phyloP scores from a whole-genome alignment of 1,284 basidiomycete genomes.

The Fistulina hepatica region DNA sequence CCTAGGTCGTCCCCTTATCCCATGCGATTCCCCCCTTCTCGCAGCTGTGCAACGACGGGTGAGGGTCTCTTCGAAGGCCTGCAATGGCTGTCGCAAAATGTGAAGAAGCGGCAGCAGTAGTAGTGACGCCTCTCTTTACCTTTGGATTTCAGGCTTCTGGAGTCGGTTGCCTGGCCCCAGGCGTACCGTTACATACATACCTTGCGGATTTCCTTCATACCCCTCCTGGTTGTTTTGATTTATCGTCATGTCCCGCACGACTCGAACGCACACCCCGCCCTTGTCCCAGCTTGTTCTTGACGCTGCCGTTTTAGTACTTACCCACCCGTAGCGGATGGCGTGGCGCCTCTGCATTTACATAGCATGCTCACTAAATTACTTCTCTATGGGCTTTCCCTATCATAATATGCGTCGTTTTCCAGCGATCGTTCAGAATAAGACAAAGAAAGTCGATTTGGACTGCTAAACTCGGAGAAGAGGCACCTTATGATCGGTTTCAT shows the following conservation, averaged over 20 bases:
- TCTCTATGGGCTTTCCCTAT: no score
- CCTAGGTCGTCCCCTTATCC: constrained; percentile 2
- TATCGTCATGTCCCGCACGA: constrained; percentile 14
- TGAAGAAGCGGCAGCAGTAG: constrained; percentile 72
- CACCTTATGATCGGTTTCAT: no score
- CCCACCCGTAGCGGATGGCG: no score
- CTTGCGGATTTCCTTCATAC: constrained; percentile 12
- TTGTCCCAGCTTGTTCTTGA: no score
- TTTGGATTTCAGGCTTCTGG: constrained; percentile 9
- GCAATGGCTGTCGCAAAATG: constrained; percentile 93
- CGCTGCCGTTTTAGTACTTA: no score
- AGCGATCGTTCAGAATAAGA: no score
- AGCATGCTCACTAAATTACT: no score
- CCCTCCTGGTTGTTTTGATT: constrained; percentile 20
- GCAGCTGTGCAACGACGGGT: constrained; percentile 88
- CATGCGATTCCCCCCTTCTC: constrained; percentile 1
- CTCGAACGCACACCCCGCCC: constrained; percentile 14
- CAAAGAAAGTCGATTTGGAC: no score
- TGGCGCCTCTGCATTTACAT: no score
- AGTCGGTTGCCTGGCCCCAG: constrained; percentile 12
- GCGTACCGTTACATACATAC: constrained; percentile 16
- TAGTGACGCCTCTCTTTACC: constrained; percentile 29
- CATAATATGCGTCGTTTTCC: no score
- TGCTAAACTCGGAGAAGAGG: no score
- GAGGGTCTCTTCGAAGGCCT: constrained; percentile 93